phyloP scores from a whole-genome alignment of 75 land plant species.

The Cryptomeria japonica region DNA sequence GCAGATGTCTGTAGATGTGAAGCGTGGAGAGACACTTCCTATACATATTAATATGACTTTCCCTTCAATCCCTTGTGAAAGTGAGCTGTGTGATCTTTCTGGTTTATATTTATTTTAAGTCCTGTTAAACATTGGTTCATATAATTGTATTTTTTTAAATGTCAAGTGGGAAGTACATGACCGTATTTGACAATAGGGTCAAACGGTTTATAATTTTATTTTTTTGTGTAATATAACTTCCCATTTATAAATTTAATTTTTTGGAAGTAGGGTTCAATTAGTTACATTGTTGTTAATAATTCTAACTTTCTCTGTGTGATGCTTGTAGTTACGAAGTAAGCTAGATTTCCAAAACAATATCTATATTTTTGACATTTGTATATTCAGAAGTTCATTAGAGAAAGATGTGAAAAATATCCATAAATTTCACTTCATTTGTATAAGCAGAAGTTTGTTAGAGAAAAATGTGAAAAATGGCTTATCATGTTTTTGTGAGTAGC shows the following conservation, averaged over 20 bases:
- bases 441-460: not conserved
- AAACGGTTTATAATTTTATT: not conserved
- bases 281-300: not conserved
- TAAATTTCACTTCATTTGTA: not conserved
- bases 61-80: slow-evolving; percentile 92
- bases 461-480: not conserved
- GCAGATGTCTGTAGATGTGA: slow-evolving; percentile 96
- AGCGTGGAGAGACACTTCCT: slow-evolving; percentile 95
- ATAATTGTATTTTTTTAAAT: not conserved
- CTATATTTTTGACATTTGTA: not conserved
- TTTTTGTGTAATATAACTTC: not conserved
- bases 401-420: not conserved
- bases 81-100: slow-evolving; percentile 30
- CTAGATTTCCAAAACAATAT: not conserved
- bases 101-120: not conserved
- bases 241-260: not conserved
- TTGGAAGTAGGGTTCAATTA: not conserved
- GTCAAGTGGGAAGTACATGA: not conserved
- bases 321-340: not conserved
- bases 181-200: not conserved
- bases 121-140: not conserved
- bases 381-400: not conserved
- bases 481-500: too few relatives aligned
- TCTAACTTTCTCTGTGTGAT: not conserved
- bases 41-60: slow-evolving; percentile 97